Percentiles rank a stretch among this genome's conserved stretches.
Evolutionary conservation across 495 filamentous ascomycete genomes (phyloP).

Genomic region (Glarea lozoyensis): DNA sequence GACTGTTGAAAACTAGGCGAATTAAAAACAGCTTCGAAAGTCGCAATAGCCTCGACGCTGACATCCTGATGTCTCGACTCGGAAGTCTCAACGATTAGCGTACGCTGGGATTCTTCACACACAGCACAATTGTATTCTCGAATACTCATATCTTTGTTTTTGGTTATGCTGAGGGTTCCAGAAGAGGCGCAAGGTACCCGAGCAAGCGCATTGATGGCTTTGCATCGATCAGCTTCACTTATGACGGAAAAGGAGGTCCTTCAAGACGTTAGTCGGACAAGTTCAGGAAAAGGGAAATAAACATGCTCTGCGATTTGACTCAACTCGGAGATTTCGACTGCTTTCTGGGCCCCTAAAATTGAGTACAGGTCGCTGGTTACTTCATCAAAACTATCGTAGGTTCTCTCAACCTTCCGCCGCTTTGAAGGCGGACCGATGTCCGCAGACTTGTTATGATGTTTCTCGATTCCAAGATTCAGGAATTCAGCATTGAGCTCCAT

Average conservation of each 20-base stretch:
- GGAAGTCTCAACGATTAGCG: no score
- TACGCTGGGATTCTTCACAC: constrained; percentile 24
- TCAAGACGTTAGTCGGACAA: not conserved
- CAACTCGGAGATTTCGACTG: constrained; percentile 5
- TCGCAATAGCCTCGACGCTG: constrained; percentile 32
- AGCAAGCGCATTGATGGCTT: constrained; percentile 28
- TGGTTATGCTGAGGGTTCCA: constrained; percentile 23
- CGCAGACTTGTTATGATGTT: not conserved
- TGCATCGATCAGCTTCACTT: constrained; percentile 19
- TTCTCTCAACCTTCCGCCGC: constrained; percentile 10
- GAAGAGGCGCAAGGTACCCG: constrained; percentile 35
- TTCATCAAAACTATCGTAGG: constrained; percentile 23
- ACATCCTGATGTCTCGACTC: constrained; percentile 26
- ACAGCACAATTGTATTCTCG: constrained; percentile 21
- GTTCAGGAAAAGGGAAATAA: not conserved
- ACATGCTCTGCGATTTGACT: constrained; percentile 14
- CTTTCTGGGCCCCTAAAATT: constrained; percentile 27
- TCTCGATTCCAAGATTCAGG: constrained; percentile 8
- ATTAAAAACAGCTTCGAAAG: constrained; percentile 49
- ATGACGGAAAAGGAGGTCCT: constrained; percentile 11
- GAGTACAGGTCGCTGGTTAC: constrained; percentile 25
- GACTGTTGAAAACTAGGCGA: constrained; percentile 49
- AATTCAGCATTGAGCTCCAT: constrained; percentile 10
- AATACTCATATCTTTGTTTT: constrained; percentile 14
- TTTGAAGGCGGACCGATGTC: constrained; percentile 12